Evolutionary conservation across 2,329 filamentous ascomycete species (phyloP).

Genomic region (Dactylellina sp.): DNA sequence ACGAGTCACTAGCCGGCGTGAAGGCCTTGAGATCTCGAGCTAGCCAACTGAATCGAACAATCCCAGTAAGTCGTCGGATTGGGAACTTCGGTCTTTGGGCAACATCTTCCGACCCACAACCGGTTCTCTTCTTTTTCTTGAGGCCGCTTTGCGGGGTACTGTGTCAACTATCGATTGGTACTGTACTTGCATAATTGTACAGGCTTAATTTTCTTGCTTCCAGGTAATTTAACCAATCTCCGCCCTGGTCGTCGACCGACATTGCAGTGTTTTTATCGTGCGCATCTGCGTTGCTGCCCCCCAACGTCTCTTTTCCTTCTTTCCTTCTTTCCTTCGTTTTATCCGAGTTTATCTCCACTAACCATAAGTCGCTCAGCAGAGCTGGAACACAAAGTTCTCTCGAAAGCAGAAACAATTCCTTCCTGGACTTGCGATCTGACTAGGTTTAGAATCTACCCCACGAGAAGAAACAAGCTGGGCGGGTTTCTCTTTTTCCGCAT

Average conservation of each 20-base stretch:
- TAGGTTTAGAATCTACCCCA: conserved; percentile 28
- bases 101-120: conserved; percentile 3
- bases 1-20: conserved; percentile 15
- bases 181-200: conserved; percentile 17
- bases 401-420: conserved; percentile 17
- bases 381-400: conserved; percentile 28
- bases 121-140: conserved; percentile 13
- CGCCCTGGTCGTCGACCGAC: conserved; percentile 17
- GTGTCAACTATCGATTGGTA: conserved; percentile 5
- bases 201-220: conserved; percentile 14
- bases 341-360: conserved; percentile 51
- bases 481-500: conserved; percentile 39
- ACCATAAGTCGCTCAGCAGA: conserved; percentile 30
- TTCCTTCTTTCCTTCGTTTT: conserved; percentile 18
- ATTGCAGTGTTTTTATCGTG: conserved; percentile 11
- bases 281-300: conserved; percentile 19
- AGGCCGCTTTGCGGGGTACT: conserved; percentile 38
- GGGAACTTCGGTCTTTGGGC: conserved; percentile 26
- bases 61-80: conserved; percentile 35
- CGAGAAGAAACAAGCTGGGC: conserved; percentile 40
- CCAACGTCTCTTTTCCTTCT: conserved; percentile 4
- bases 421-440: conserved; percentile 35
- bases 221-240: conserved; percentile 15
- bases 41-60: conserved; percentile 16
- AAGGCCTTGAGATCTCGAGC: conserved; percentile 22